Evolutionary conservation across 768 basidiomycete genomes (phyloP), one percentile per base, ranked within the genome.

Genomic region (Pluteus cervinus): DNA sequence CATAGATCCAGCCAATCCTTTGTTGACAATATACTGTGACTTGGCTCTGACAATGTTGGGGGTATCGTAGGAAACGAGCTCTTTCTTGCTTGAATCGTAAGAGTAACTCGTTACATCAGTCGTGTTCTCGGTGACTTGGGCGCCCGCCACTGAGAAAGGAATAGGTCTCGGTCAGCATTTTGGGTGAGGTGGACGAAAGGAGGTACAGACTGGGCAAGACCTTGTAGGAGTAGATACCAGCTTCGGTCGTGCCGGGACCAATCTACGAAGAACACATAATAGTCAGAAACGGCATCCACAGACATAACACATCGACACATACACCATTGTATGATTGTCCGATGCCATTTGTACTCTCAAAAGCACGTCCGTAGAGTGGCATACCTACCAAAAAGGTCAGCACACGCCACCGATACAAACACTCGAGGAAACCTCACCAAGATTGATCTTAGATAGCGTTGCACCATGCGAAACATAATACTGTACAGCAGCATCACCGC

Each of bases 321-420:
- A 82, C 79, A 10, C 86, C 85, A 20, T 53, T 74, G 62, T 79
- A 91, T 3, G 85, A 54, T 26, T 69, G 60, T 4, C 85, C 84
- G 41, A 88, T 63, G 5, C 82, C 81, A 24, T 54, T 49, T 1
- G 86, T 89, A 22, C 73, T 61, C 51, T 84, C 79, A 50, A 89
- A 91, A 1, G 80, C 77, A 48, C 79, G 78, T 0, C 86, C 87
- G 49, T 89, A 91, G 3, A 88, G 64, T 3, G 88, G 88, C 53
- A 89, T 81, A 36, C 86, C 79, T 70, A 29, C 7, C 36, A 21
- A 40, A 14, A 17, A n/a, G 20, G 39, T n/a, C 24, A 26, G 40
- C 11, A 45, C 22, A 24, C 11, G 9, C n/a, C n/a, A n/a, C n/a
- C n/a, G n/a, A n/a, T n/a, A 15, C 9, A 36, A 12, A n/a, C 7